These are phyloP conservation scores for Aciculosporium take DNA, from an alignment of 2,329 filamentous ascomycete species.

Conservation along the genomic window DNA sequence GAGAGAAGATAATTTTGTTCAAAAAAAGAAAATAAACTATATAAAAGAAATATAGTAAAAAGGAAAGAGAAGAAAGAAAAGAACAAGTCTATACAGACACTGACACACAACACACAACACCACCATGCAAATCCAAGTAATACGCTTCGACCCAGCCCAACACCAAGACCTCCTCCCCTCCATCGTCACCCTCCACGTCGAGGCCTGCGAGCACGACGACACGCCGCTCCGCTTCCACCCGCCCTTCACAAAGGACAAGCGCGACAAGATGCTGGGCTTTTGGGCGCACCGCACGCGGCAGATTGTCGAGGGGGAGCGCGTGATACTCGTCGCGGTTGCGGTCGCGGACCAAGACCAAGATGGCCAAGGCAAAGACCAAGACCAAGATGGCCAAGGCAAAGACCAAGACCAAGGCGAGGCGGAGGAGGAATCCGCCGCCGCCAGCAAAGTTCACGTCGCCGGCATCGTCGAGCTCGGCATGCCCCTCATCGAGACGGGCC, in stretches of 20 bases:
- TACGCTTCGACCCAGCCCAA: background rate
- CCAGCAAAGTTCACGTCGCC: background rate
- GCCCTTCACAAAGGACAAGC: slow-evolving; percentile 6
- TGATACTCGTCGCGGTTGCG: slow-evolving; percentile 4
- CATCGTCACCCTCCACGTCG: slow-evolving; percentile 6
- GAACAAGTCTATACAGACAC: background rate
- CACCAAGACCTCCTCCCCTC: background rate
- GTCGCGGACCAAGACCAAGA: background rate
- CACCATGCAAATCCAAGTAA: background rate
- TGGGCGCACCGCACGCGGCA: slow-evolving; percentile 5
- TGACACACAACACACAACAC: background rate
- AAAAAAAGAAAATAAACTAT: background rate
- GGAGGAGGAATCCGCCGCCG: no score
- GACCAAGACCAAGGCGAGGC: no score
- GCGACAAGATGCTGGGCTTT: slow-evolving; percentile 3
- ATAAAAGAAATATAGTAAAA: background rate
- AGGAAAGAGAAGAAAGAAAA: background rate
- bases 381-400: background rate
- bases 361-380: background rate
- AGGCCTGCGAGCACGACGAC: slow-evolving; percentile 4
- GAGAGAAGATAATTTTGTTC: no score
- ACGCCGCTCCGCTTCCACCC: slow-evolving; percentile 7
- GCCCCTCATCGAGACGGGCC: slow-evolving; percentile 6
- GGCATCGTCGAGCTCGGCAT: slow-evolving; percentile 7
- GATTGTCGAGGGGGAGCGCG: background rate